A percentile compares a stretch with the other conserved stretches of the same genome.
Evolutionary conservation across 192 early-diverging fungal species (phyloP).

Genomic region (Backusella sp.): DNA sequence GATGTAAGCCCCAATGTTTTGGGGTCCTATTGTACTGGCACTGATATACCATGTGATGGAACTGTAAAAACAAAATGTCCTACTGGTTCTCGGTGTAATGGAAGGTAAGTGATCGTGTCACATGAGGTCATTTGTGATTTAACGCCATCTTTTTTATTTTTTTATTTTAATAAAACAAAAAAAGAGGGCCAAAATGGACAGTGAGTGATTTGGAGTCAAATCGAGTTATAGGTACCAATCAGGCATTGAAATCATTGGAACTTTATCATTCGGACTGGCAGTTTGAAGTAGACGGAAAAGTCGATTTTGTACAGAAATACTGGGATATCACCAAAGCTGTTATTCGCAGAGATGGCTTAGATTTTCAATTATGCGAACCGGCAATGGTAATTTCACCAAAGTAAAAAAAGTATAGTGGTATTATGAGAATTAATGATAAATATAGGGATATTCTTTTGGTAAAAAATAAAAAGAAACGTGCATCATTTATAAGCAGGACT

Average conservation of each 20-base stretch:
- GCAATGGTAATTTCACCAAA: constrained; percentile 26
- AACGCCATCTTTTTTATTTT: background rate
- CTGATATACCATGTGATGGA: constrained; percentile 30
- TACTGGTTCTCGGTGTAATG: constrained; percentile 15
- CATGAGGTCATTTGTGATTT: no score
- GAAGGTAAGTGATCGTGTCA: constrained; percentile 12
- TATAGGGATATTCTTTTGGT: constrained; percentile 38
- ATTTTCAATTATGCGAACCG: constrained; percentile 14
- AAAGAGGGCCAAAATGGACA: constrained; percentile 27
- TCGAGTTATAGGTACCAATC: constrained; percentile 28
- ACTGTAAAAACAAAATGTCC: constrained; percentile 10
- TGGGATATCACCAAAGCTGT: constrained; percentile 23
- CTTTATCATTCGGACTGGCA: background rate
- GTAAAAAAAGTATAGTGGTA: constrained; percentile 10
- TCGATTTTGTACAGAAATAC: constrained; percentile 24
- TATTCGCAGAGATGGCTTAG: constrained; percentile 5
- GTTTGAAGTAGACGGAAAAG: constrained; percentile 7
- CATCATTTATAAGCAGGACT: background rate
- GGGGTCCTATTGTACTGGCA: constrained; percentile 31
- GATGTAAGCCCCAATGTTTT: constrained; percentile 33
- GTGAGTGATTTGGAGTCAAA: constrained; percentile 27
- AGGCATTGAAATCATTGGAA: constrained; percentile 26
- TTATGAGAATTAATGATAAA: constrained; percentile 29
- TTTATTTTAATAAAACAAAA: no score
- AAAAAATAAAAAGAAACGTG: background rate